Base-by-base conservation (phyloP, 176 grass and related monocot species). In the Musa acuminata region DNA sequence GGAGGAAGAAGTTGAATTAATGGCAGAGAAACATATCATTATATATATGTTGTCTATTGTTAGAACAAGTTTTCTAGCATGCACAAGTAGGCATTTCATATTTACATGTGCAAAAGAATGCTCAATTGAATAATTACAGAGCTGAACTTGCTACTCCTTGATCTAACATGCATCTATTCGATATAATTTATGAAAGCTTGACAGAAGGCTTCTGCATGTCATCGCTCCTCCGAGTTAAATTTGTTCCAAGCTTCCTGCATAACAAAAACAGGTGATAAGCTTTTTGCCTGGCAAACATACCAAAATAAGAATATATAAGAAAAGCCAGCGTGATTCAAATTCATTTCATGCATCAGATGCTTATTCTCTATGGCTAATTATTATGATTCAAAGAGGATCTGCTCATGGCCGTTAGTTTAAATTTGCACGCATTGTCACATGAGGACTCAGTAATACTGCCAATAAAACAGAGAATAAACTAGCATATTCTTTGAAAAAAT, bases 201-300 rank as follows among this genome's bases (percentile, higher is more conserved):
- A 51, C 13, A 21, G 48, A 52, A 24, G 29, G 21, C 49, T 72
- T 72, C 19, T 25, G 9, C 11, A 23, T 13, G 10, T 23, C 79
- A 84, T 54, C 82, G 71, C 67, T 84, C 82, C 62, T 84, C 82
- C 1, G 82, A 84, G 70, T 84, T 84, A 55, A 79, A 84, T 71
- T 67, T 78, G 54, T 84, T 84, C 82, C 82, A 84, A 12, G 82
- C 82, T 67, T 84, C 82, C 82, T 84, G 75, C n/a, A 83, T 73
- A 51, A 71, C 14, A 19, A 55, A 64, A 72, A 48, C 35, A 66
- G 22, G 19, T 64, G 67, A 48, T 4, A 49, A 11, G 16, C 13
- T 19, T 17, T 43, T 49, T 49, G 17, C 27, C 9, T 21, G 3
- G 11, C 67, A 70, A 8, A 10, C 13, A 49, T 21, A 50, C 16